Conservation (phyloP, 2,329 filamentous ascomycete species). For the Pseudopyricularia javanii region DNA sequence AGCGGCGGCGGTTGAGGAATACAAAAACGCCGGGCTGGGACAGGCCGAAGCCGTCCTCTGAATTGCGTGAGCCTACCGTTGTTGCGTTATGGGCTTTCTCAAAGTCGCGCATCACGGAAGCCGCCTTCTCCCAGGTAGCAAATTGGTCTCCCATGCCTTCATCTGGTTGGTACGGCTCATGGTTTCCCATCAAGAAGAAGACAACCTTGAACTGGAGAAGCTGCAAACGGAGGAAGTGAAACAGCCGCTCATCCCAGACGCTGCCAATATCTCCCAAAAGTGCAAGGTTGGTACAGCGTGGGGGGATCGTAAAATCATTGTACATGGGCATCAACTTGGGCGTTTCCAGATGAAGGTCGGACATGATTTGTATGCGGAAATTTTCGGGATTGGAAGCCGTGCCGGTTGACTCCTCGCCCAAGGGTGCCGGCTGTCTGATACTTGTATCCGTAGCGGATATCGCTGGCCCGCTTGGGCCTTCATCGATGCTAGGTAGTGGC, state of each 20-base stretch:
- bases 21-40: slow-evolving; percentile 17
- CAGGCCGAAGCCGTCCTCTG: not conserved
- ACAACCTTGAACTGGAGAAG: slow-evolving; percentile 25
- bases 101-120: slow-evolving; percentile 2
- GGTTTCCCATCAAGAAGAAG: slow-evolving; percentile 32
- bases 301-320: not conserved
- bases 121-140: slow-evolving; percentile 14
- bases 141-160: not conserved
- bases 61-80: not conserved
- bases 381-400: not conserved
- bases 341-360: slow-evolving; percentile 33
- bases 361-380: not conserved
- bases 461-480: too few species aligned
- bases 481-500: not conserved
- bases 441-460: not conserved
- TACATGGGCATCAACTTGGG: slow-evolving; percentile 5
- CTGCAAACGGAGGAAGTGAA: slow-evolving; percentile 26
- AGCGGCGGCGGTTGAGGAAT: slow-evolving; percentile 24
- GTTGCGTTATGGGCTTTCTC: not conserved
- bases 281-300: slow-evolving; percentile 24
- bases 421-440: not conserved
- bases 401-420: not conserved
- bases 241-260: slow-evolving; percentile 18
- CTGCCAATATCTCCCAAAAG: slow-evolving; percentile 36
- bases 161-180: slow-evolving; percentile 25